Percentiles rank a stretch among this genome's conserved stretches.
These are phyloP conservation scores for Lotus japonicus DNA, from an alignment of 306 rosid genomes.

Conservation along the genomic window DNA sequence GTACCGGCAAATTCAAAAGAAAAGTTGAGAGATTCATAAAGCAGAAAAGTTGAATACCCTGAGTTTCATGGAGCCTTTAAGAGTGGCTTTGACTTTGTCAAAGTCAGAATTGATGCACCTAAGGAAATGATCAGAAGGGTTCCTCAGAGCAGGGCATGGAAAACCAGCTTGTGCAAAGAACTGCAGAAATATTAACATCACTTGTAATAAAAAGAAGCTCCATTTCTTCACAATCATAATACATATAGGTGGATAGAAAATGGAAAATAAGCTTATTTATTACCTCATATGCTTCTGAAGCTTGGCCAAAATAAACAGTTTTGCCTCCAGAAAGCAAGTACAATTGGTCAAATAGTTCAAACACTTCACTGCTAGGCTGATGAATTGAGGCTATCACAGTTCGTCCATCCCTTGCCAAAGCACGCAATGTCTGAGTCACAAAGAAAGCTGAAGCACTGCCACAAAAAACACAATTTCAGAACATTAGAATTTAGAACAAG, in stretches of 20 bases:
- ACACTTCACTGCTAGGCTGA: conserved; percentile 99
- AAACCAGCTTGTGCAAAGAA: conserved; percentile 97
- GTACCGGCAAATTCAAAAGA: background rate
- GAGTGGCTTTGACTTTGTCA: conserved; percentile 83
- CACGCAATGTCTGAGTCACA: conserved; percentile 84
- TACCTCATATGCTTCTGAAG: conserved; percentile 92
- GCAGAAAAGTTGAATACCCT: conserved; percentile 41
- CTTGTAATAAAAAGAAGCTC: background rate
- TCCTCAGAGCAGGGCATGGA: conserved; percentile 97
- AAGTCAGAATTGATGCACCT: conserved; percentile 91
- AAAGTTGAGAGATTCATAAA: background rate
- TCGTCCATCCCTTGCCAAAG: conserved; percentile 84
- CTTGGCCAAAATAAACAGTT: conserved; percentile 91
- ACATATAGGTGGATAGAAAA: background rate
- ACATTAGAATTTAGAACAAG: background rate
- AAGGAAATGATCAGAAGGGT: conserved; percentile 96
- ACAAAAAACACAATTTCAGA: conserved; percentile 3
- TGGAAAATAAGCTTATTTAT: background rate
- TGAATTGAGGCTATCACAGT: conserved; percentile 95
- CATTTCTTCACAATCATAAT: background rate
- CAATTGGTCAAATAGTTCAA: conserved; percentile 85
- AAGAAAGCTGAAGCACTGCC: conserved; percentile 98
- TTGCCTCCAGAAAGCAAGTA: conserved; percentile 92
- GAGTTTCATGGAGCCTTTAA: conserved; percentile 89
- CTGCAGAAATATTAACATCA: conserved; percentile 36